Evolutionary conservation across 2,329 filamentous ascomycete species (phyloP).

Genomic region (Ophiostoma sp.): DNA sequence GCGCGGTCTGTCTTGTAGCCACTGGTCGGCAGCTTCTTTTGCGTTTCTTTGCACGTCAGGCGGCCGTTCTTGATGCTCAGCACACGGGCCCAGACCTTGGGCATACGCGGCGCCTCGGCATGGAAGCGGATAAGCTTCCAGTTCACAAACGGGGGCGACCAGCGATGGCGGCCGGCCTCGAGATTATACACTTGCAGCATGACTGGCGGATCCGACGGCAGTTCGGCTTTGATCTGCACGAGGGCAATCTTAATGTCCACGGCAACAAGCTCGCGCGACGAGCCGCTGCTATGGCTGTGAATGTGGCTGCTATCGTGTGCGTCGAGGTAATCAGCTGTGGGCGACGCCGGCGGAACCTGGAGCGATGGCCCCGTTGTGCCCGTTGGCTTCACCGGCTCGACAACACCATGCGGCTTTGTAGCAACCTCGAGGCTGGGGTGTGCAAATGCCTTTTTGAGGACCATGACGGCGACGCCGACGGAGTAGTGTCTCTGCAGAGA

Average conservation of each 20-base stretch:
- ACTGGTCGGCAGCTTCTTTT: constrained; percentile 55
- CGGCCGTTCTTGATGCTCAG: constrained; percentile 76
- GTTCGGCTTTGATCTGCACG: constrained; percentile 79
- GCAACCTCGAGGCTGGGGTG: constrained; percentile 43
- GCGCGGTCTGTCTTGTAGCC: constrained; percentile 67
- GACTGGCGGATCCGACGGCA: constrained; percentile 84
- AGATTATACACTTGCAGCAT: constrained; percentile 85
- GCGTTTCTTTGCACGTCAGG: constrained; percentile 64
- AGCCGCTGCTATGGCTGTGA: too few relatives aligned
- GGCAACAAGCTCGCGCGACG: constrained; percentile 62
- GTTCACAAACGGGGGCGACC: constrained; percentile 75
- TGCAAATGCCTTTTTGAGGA: constrained; percentile 66
- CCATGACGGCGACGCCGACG: constrained; percentile 71
- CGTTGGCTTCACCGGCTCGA: not conserved
- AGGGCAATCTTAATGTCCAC: constrained; percentile 77
- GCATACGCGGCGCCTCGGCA: constrained; percentile 78
- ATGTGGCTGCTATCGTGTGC: not conserved
- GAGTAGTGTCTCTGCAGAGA: constrained; percentile 93
- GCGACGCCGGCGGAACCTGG: not conserved
- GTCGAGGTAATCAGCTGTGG: not conserved
- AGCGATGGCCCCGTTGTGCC: not conserved
- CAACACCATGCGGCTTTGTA: constrained; percentile 13
- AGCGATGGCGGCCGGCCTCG: constrained; percentile 78
- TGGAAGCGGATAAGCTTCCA: constrained; percentile 78
- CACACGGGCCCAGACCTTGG: constrained; percentile 77